Conservation (phyloP, 345 rosid species). For the Luvunga scandens region DNA sequence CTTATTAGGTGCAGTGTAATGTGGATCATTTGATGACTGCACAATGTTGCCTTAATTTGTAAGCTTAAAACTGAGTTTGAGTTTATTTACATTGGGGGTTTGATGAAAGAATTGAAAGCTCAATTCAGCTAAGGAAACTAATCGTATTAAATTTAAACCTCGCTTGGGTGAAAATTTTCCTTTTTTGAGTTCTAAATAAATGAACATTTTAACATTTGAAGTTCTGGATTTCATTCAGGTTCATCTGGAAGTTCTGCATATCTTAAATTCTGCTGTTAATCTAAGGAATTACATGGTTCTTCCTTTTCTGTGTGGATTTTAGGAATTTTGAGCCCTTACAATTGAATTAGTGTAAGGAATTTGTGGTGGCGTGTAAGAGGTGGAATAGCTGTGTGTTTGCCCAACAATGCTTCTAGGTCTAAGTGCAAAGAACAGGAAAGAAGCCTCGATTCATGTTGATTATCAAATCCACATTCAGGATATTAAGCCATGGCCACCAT, state of each 20-base stretch:
- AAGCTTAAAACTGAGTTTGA: constrained; percentile 5
- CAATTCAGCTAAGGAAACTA: neutral
- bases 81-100: constrained; percentile 5
- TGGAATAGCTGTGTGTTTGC: constrained; percentile 14
- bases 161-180: neutral
- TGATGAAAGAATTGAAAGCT: neutral
- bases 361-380: neutral
- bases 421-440: constrained; percentile 58
- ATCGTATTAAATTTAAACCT: neutral
- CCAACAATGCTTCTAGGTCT: constrained; percentile 66
- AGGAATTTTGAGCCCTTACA: constrained; percentile 19
- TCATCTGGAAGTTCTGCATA: neutral
- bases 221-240: neutral
- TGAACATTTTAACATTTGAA: neutral
- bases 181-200: neutral
- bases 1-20: neutral
- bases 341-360: neutral
- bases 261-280: neutral
- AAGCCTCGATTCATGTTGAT: constrained; percentile 46
- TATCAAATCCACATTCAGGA: constrained; percentile 74
- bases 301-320: neutral
- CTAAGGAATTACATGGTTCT: constrained; percentile 3
- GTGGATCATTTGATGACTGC: constrained; percentile 5
- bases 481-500: constrained; percentile 97
- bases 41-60: constrained; percentile 12